A percentile compares a stretch with the other conserved stretches of the same genome.
These are phyloP conservation scores for Eucommia ulmoides DNA, from an alignment of 257 asterid genomes.

Conservation along the genomic window DNA sequence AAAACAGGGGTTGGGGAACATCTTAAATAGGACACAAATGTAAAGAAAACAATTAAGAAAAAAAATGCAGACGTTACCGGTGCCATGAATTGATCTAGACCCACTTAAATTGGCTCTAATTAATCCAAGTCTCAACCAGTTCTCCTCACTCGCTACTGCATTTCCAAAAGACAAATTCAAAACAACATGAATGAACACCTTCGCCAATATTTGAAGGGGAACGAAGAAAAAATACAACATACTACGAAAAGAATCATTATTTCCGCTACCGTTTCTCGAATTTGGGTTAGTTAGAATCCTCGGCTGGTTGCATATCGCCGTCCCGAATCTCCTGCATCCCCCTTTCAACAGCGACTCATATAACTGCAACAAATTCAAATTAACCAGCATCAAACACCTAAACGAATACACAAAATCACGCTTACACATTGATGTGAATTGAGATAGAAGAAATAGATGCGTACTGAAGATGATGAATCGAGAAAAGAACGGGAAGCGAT, in stretches of 20 bases:
- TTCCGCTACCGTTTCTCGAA: slow-evolving; percentile 29
- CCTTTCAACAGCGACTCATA: slow-evolving; percentile 24
- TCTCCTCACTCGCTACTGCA: slow-evolving; percentile 30
- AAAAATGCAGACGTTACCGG: slow-evolving; percentile 30
- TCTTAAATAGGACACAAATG: neutral
- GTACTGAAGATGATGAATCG: slow-evolving; percentile 13
- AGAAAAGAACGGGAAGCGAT: slow-evolving; percentile 20
- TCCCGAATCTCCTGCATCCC: slow-evolving; percentile 39
- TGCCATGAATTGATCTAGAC: slow-evolving; percentile 51
- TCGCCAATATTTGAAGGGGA: neutral
- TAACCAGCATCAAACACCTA: neutral
- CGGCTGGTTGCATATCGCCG: slow-evolving; percentile 23
- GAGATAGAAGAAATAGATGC: neutral
- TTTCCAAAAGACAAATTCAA: slow-evolving; percentile 2
- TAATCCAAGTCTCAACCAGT: slow-evolving; percentile 26
- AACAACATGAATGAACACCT: neutral
- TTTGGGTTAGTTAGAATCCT: slow-evolving; percentile 16
- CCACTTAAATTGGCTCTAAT: slow-evolving; percentile 24
- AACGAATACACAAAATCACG: neutral
- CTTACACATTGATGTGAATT: neutral
- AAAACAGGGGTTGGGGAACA: too few species aligned
- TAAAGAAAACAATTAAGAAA: neutral
- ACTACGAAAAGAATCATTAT: neutral
- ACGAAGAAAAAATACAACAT: neutral
- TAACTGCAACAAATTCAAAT: slow-evolving; percentile 26